These are phyloP conservation scores for Candida ponderosae DNA, from an alignment of 805 yeast genomes.

Conservation along the genomic window DNA sequence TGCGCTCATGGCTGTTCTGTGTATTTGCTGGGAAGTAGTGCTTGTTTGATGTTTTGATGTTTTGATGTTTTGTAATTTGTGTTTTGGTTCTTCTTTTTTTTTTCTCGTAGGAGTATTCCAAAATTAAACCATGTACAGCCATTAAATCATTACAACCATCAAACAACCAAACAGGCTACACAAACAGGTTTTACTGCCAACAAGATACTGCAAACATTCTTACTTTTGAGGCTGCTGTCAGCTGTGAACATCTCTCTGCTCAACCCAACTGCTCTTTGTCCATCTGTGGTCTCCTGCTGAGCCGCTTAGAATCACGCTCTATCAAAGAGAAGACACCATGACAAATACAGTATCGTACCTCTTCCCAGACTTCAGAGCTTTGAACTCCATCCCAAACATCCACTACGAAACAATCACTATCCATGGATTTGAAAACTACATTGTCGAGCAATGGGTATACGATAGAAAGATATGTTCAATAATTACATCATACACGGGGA, in stretches of 20 bases:
- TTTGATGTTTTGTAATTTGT: not conserved
- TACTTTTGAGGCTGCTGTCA: too few relatives aligned
- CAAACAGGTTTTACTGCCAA: not conserved
- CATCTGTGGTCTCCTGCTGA: too few relatives aligned
- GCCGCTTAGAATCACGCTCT: too few relatives aligned
- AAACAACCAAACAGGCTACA: conserved; percentile 1
- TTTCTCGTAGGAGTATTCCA: not conserved
- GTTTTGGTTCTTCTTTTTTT: conserved; percentile 1
- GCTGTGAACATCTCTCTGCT: too few relatives aligned
- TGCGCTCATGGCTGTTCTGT: not conserved
- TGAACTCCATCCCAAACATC: conserved; percentile 35
- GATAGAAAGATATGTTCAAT: conserved; percentile 59
- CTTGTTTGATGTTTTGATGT: not conserved
- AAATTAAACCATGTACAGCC: too few relatives aligned
- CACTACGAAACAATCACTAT: conserved; percentile 41
- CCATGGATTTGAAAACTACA: conserved; percentile 78
- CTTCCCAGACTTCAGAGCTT: conserved; percentile 53
- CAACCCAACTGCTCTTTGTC: too few relatives aligned
- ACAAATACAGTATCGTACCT: conserved; percentile 19
- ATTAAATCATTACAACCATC: too few relatives aligned
- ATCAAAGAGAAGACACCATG: not conserved
- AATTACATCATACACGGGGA: conserved; percentile 83
- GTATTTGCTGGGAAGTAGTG: not conserved
- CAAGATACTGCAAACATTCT: not conserved
- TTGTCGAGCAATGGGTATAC: conserved; percentile 93